These are phyloP conservation scores for Seminavis robusta DNA, from an alignment of 108 stramenopile genomes.

Conservation along the genomic window DNA sequence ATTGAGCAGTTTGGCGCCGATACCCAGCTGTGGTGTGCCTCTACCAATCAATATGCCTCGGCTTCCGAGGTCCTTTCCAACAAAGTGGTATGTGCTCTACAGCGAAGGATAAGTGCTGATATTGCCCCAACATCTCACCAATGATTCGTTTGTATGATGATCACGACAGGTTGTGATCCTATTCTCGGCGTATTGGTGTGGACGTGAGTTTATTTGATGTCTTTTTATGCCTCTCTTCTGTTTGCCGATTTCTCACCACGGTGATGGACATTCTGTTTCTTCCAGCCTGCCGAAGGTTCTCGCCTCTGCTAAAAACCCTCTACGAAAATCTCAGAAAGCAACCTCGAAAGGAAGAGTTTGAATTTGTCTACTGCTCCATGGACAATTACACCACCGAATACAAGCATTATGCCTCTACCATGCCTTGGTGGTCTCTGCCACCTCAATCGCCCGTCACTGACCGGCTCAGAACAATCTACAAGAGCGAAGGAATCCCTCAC, in stretches of 20 bases:
- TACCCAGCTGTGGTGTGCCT: constrained; percentile 4
- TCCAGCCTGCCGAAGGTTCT: constrained; percentile 58
- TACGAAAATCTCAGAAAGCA: constrained; percentile 44
- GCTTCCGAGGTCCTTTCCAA: constrained; percentile 17
- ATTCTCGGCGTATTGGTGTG: constrained; percentile 65
- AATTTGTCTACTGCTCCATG: constrained; percentile 68
- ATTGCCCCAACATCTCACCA: neutral
- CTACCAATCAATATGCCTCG: neutral
- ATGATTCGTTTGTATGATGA: neutral
- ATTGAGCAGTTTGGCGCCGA: constrained; percentile 1
- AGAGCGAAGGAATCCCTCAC: constrained; percentile 46
- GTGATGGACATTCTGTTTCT: neutral
- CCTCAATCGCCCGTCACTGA: constrained; percentile 4
- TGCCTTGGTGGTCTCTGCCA: constrained; percentile 68
- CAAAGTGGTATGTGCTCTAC: constrained; percentile 25
- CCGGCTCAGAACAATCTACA: constrained; percentile 6
- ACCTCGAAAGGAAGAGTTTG: constrained; percentile 37
- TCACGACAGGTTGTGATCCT: constrained; percentile 33
- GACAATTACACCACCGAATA: constrained; percentile 52
- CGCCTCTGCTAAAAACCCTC: constrained; percentile 46
- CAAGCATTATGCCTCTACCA: constrained; percentile 43
- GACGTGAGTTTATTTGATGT: constrained; percentile 28
- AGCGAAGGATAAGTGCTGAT: constrained; percentile 1
- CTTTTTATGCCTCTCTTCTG: neutral
- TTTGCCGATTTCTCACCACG: neutral